phyloP scores from a whole-genome alignment of 306 rosid genomes.

The Cucumis cinereus region DNA sequence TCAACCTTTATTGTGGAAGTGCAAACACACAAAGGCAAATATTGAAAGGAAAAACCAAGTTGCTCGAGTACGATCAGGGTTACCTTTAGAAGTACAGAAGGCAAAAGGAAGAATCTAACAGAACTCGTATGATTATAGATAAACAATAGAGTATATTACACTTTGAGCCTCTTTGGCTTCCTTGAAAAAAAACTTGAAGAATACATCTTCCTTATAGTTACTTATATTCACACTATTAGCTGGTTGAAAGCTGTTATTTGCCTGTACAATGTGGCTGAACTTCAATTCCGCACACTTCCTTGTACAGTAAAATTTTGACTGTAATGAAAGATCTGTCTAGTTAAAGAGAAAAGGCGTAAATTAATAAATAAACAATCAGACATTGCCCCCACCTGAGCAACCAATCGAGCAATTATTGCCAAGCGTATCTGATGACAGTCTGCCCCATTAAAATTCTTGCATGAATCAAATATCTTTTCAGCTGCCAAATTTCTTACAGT shows the following conservation, averaged over 20 bases:
- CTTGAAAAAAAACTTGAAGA: neutral
- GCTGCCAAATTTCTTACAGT: conserved; percentile 51
- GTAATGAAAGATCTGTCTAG: neutral
- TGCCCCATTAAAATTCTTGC: conserved; percentile 40
- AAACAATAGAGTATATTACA: conserved; percentile 2
- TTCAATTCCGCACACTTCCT: neutral
- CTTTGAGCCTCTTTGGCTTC: conserved; percentile 5
- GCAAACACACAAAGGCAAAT: neutral
- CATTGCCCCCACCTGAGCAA: conserved; percentile 62
- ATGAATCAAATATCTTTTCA: conserved; percentile 58
- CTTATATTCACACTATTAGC: neutral
- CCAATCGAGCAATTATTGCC: conserved; percentile 79
- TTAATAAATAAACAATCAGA: conserved; percentile 1
- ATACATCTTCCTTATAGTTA: conserved; percentile 1
- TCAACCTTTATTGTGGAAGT: neutral
- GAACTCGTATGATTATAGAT: neutral
- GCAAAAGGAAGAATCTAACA: neutral
- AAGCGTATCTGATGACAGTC: conserved; percentile 65
- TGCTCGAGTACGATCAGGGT: neutral
- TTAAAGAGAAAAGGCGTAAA: neutral
- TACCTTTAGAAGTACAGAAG: neutral
- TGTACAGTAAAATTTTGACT: neutral
- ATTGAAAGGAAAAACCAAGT: neutral
- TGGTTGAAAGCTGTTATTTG: neutral
- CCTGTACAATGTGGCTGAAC: conserved; percentile 3